Evolutionary conservation across 495 filamentous ascomycete species (phyloP), one percentile per base, ranked within the genome.

Genomic region (Tuber brumale): DNA sequence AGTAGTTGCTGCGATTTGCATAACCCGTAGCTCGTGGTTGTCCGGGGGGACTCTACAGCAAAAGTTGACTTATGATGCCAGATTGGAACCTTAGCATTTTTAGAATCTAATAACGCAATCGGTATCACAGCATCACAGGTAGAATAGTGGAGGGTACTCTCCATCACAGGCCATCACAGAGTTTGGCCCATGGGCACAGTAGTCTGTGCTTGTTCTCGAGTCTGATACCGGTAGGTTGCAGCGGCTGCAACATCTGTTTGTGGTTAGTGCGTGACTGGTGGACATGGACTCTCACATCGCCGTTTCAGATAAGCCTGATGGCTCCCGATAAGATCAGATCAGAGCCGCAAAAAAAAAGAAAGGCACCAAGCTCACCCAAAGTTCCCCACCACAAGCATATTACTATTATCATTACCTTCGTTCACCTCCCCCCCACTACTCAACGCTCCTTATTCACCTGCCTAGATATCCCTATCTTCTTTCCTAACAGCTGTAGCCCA

Each of bases 261-360:
- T 42, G 41, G 41, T 42, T 42, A 46, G 3, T 46, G 18, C 4
- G 18, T 19, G 44, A 19, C 37, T 39, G 37, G 37, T 39, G 37
- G 5, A n/a, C 46, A 3, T 21, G 1, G n/a, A 1, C 10, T 61
- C n/a, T 61, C n/a, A 16, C 12, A 31, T 31, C 23, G 2, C 51
- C 57, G 31, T 31, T 31, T 66, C 57, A 0, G 14, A n/a, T 66
- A 18, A 66, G 12, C 14, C 12, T 7, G 31, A 66, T 7, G 31
- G 18, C 35, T 27, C 12, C n/a, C 7, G 51, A 61, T 16, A 66
- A 31, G 76, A 79, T 79, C 74, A 76, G 73, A 74, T 80, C 45
- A 51, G 77, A 80, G 72, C 79, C 79, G 72, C 79, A 76, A 69
- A 37, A 72, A 72, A 80, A 6, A 46, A 80, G 79, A 73, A 74